phyloP scores from a whole-genome alignment of 345 rosid genomes.

The Microcos paniculata region DNA sequence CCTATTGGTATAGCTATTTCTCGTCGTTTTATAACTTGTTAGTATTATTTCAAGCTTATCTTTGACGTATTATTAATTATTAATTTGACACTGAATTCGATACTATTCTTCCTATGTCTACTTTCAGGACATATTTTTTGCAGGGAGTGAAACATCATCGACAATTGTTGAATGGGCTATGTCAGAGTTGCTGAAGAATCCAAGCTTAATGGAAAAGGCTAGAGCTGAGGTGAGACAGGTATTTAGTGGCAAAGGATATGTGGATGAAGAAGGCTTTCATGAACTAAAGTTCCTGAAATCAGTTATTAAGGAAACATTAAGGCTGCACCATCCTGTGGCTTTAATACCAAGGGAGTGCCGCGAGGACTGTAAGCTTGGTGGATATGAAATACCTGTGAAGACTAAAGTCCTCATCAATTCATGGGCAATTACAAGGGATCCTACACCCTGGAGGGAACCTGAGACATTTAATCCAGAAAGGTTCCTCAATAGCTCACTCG shows the following conservation, averaged over 20 bases:
- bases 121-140: conserved; percentile 28
- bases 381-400: conserved; percentile 26
- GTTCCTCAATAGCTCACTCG: conserved; percentile 13
- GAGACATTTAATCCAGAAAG: conserved; percentile 35
- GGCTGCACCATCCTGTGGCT: conserved; percentile 32
- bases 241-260: conserved; percentile 4
- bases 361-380: conserved; percentile 23
- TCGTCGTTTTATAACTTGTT: too few species aligned
- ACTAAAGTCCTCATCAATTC: conserved; percentile 28
- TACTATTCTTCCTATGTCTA: too few species aligned
- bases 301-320: conserved; percentile 34
- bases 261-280: conserved; percentile 9
- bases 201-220: conserved; percentile 25
- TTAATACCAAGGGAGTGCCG: conserved; percentile 29
- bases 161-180: conserved; percentile 31
- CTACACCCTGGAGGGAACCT: conserved; percentile 23
- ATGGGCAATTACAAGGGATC: conserved; percentile 36
- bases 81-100: too few species aligned
- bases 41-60: not conserved
- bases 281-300: conserved; percentile 21
- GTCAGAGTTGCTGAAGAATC: conserved; percentile 34
- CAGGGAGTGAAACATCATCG: conserved; percentile 35
- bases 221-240: conserved; percentile 29
- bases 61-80: not conserved
- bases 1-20: conserved; percentile 15